A percentile compares a stretch with the other conserved stretches of the same genome.
Evolutionary conservation across 2,329 filamentous ascomycete species (phyloP).

Genomic region (Cryphonectria naterciae): DNA sequence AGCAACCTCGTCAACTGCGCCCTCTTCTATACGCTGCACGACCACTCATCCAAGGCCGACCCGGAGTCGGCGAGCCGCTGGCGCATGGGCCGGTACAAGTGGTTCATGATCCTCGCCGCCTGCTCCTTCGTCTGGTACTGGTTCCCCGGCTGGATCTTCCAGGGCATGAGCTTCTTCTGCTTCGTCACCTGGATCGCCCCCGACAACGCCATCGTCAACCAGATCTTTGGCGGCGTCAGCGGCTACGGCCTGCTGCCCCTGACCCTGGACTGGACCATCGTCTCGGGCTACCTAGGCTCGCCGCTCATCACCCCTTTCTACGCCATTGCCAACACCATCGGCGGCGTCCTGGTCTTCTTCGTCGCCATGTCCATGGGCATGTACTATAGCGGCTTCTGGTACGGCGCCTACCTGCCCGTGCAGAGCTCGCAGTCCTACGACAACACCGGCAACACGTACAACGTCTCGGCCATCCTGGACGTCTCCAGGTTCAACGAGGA

Average conservation of each 20-base stretch:
- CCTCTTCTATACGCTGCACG: constrained; percentile 53
- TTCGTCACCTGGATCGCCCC: constrained; percentile 53
- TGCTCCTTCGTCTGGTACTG: constrained; percentile 60
- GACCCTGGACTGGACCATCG: constrained; percentile 45
- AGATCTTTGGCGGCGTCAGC: constrained; percentile 49
- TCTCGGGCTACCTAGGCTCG: constrained; percentile 54
- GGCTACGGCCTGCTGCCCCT: constrained; percentile 45
- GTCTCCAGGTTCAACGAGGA: constrained; percentile 60
- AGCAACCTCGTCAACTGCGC: constrained; percentile 61
- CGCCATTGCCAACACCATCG: constrained; percentile 59
- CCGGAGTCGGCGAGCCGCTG: constrained; percentile 61
- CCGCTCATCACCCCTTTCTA: constrained; percentile 58
- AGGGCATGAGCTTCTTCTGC: constrained; percentile 49
- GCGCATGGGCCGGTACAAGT: constrained; percentile 65
- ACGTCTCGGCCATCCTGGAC: constrained; percentile 64
- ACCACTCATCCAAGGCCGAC: constrained; percentile 46
- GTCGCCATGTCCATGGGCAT: constrained; percentile 61
- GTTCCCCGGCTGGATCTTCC: constrained; percentile 60
- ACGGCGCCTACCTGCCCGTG: constrained; percentile 64
- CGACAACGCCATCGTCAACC: constrained; percentile 50
- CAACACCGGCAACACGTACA: constrained; percentile 64
- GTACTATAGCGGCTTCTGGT: constrained; percentile 62
- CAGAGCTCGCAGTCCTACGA: constrained; percentile 65
- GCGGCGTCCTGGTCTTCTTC: constrained; percentile 59
- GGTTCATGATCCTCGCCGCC: constrained; percentile 61